Percentiles rank a stretch among this genome's conserved stretches.
phyloP scores from a whole-genome alignment of 768 basidiomycete genomes.

The Myochromella boudieri region DNA sequence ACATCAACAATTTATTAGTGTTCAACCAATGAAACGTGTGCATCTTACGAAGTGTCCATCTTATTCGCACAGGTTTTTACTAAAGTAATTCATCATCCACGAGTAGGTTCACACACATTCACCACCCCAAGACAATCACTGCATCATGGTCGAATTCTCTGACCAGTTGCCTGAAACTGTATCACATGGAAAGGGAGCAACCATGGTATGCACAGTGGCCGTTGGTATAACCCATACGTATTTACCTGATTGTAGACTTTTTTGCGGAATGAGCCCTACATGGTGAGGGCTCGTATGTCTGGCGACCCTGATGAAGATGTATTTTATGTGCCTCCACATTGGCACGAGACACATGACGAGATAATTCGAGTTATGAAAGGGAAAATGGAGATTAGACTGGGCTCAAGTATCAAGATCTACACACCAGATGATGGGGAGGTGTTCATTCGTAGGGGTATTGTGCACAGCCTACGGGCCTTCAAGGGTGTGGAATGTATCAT shows the following conservation, averaged over 20 bases:
- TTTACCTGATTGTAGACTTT: constrained; percentile 23
- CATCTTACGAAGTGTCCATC: too few relatives aligned
- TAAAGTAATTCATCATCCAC: too few relatives aligned
- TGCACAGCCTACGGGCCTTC: constrained; percentile 25
- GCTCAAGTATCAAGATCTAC: constrained; percentile 20
- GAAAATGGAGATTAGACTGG: constrained; percentile 27
- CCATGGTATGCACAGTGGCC: constrained; percentile 22
- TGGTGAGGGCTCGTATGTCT: constrained; percentile 22
- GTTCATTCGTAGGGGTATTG: constrained; percentile 24
- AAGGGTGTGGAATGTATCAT: constrained; percentile 27
- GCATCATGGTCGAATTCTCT: not conserved
- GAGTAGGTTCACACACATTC: too few relatives aligned
- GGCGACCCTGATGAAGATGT: constrained; percentile 22
- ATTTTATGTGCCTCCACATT: constrained; percentile 30
- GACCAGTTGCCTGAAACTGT: constrained; percentile 13
- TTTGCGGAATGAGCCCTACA: constrained; percentile 27
- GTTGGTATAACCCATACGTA: too few relatives aligned
- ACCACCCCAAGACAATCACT: too few relatives aligned
- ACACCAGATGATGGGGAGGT: constrained; percentile 31
- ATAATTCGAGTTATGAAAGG: constrained; percentile 28
- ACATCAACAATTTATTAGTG: too few relatives aligned
- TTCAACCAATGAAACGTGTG: too few relatives aligned
- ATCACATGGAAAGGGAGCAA: constrained; percentile 13
- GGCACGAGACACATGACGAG: constrained; percentile 36
- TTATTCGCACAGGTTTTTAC: too few relatives aligned